Evolutionary conservation across 225 moss, liverwort and hornwort species (phyloP).

Genomic region (Antitrichia curtipendula): DNA sequence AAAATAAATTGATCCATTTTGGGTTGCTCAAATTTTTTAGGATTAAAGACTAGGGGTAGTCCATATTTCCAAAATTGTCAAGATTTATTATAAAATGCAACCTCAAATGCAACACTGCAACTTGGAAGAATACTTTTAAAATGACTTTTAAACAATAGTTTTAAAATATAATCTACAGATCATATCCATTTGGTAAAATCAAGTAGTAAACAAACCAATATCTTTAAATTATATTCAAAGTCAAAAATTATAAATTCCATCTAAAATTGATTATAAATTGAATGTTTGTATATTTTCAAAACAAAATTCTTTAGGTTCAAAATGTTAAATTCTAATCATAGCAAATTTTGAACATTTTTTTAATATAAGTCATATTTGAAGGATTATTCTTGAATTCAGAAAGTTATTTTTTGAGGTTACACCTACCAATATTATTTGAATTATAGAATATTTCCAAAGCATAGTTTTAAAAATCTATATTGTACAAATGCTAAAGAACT

Average conservation of each 20-base stretch:
- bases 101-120: background rate
- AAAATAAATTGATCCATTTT: too few species aligned
- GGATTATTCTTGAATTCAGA: background rate
- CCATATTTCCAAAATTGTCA: background rate
- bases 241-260: background rate
- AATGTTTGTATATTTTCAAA: background rate
- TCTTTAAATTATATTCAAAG: background rate
- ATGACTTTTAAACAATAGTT: background rate
- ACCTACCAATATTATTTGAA: background rate
- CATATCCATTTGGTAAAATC: rapidly evolving
- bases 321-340: background rate
- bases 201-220: background rate
- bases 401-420: background rate
- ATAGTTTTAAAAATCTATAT: background rate
- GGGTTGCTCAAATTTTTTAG: too few species aligned
- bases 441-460: background rate
- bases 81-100: background rate
- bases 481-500: too few species aligned
- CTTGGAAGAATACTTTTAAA: background rate
- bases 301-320: background rate
- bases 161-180: background rate
- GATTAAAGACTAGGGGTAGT: background rate
- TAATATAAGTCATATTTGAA: background rate
- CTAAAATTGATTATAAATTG: too few species aligned
- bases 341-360: background rate